Conservation (phyloP, 1,284 basidiomycete species). For the Marasmius tenuissimus region DNA sequence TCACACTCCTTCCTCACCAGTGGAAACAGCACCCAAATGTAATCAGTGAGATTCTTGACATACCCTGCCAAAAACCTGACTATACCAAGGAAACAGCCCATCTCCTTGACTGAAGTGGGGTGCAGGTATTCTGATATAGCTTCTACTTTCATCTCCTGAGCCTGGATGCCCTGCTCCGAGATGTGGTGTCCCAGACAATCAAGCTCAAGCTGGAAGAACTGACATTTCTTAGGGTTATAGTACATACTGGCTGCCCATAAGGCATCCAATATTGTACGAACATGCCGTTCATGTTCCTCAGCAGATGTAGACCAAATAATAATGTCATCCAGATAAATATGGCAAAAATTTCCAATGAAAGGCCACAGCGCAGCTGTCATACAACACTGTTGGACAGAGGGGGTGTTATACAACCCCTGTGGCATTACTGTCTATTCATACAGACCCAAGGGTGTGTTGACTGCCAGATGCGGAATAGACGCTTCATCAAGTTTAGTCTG, state of each 20-base stretch:
- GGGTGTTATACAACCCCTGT: conserved; percentile 30
- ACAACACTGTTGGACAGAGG: conserved; percentile 27
- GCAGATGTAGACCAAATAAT: conserved; percentile 33
- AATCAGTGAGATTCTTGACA: conserved; percentile 21
- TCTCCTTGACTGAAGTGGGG: conserved; percentile 20
- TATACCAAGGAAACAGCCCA: conserved; percentile 29
- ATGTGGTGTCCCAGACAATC: conserved; percentile 29
- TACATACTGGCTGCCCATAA: conserved; percentile 22
- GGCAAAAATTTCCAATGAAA: conserved; percentile 17
- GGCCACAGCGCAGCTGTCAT: conserved; percentile 25
- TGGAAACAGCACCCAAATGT: conserved; percentile 24
- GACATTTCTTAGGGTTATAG: conserved; percentile 24
- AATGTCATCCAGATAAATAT: conserved; percentile 28
- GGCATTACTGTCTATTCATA: conserved; percentile 38
- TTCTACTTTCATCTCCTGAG: conserved; percentile 14
- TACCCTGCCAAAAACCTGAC: conserved; percentile 30
- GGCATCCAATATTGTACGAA: conserved; percentile 24
- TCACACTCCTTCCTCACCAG: conserved; percentile 23
- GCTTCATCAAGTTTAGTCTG: conserved; percentile 32
- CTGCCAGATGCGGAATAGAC: conserved; percentile 28
- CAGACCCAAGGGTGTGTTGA: conserved; percentile 29
- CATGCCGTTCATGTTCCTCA: conserved; percentile 31
- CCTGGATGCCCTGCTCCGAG: conserved; percentile 19
- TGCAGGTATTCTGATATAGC: conserved; percentile 19
- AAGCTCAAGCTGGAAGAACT: conserved; percentile 9